Percentiles rank a stretch among this genome's conserved stretches.
Evolutionary conservation across 148 eudicot species (phyloP).

Genomic region (Linanthus parryae): DNA sequence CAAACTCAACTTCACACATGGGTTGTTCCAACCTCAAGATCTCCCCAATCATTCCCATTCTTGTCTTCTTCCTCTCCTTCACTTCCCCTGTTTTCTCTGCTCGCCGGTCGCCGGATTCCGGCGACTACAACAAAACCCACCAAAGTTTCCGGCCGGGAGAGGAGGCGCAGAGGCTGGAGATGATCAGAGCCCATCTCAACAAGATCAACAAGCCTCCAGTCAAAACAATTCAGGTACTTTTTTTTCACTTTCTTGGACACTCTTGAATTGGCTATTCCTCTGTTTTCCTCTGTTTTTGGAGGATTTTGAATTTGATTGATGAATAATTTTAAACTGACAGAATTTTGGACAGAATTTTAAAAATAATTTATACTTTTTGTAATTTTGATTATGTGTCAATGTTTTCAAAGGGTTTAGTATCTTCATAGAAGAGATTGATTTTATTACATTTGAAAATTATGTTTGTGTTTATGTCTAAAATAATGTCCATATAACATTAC

Average conservation of each 20-base stretch:
- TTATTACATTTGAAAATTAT: no score
- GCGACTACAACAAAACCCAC: slow-evolving; percentile 16
- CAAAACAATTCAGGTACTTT: slow-evolving; percentile 69
- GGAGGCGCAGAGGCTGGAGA: slow-evolving; percentile 37
- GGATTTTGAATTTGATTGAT: background rate
- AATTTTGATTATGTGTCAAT: no score
- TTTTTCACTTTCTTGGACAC: background rate
- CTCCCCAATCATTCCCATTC: slow-evolving; percentile 46
- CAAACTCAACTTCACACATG: slow-evolving; percentile 20
- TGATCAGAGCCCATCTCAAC: slow-evolving; percentile 52
- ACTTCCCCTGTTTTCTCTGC: slow-evolving; percentile 36
- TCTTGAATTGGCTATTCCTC: background rate
- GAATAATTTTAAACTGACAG: no score
- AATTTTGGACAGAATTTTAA: no score
- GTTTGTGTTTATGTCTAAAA: background rate
- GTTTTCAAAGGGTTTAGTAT: no score
- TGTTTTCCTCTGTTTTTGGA: background rate
- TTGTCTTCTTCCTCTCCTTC: slow-evolving; percentile 43
- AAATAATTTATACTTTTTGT: no score
- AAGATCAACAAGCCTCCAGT: slow-evolving; percentile 76
- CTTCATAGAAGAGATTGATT: no score
- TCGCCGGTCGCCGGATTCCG: slow-evolving; percentile 13
- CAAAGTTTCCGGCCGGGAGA: slow-evolving; percentile 41
- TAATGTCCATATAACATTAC: no score
- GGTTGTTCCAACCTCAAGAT: slow-evolving; percentile 20